Evolutionary conservation across 2,329 filamentous ascomycete species (phyloP).

Genomic region (Parastagonospora nodorum): DNA sequence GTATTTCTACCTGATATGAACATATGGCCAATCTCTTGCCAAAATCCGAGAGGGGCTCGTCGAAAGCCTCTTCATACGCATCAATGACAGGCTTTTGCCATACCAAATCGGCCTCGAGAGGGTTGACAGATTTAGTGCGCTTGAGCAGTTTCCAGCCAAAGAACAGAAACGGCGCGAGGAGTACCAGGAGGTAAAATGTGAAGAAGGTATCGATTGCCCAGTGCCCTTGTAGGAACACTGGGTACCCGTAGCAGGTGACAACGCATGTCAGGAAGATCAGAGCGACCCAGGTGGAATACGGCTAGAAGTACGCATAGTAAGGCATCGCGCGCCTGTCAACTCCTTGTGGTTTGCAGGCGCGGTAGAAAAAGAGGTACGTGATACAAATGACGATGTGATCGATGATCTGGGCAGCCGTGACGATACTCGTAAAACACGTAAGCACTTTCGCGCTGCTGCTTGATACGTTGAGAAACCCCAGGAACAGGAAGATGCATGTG

Average conservation of each 20-base stretch:
- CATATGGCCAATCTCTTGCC: slow-evolving; percentile 32
- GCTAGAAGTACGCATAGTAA: slow-evolving; percentile 48
- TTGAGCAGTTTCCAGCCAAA: slow-evolving; percentile 67
- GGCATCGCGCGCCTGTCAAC: slow-evolving; percentile 54
- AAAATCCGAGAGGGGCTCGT: slow-evolving; percentile 28
- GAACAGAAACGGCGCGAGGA: slow-evolving; percentile 35
- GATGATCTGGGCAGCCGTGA: slow-evolving; percentile 68
- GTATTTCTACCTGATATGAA: slow-evolving; percentile 17
- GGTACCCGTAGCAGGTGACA: slow-evolving; percentile 25
- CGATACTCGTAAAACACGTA: slow-evolving; percentile 71
- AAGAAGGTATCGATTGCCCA: slow-evolving; percentile 57
- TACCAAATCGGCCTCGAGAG: slow-evolving; percentile 48
- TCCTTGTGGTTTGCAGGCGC: slow-evolving; percentile 51
- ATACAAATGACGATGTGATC: slow-evolving; percentile 54
- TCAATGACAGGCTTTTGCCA: slow-evolving; percentile 52
- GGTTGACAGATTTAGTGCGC: slow-evolving; percentile 57
- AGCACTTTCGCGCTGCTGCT: slow-evolving; percentile 69
- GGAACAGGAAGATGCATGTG: slow-evolving; percentile 67
- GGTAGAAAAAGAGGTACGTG: slow-evolving; percentile 62
- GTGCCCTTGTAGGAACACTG: slow-evolving; percentile 49
- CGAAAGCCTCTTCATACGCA: slow-evolving; percentile 34
- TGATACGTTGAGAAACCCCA: slow-evolving; percentile 76
- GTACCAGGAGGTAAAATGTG: slow-evolving; percentile 43
- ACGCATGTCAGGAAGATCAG: slow-evolving; percentile 20
- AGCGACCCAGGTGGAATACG: slow-evolving; percentile 19